Base-by-base conservation (phyloP, 768 basidiomycete species). In the Boletus pseudopeckii region DNA sequence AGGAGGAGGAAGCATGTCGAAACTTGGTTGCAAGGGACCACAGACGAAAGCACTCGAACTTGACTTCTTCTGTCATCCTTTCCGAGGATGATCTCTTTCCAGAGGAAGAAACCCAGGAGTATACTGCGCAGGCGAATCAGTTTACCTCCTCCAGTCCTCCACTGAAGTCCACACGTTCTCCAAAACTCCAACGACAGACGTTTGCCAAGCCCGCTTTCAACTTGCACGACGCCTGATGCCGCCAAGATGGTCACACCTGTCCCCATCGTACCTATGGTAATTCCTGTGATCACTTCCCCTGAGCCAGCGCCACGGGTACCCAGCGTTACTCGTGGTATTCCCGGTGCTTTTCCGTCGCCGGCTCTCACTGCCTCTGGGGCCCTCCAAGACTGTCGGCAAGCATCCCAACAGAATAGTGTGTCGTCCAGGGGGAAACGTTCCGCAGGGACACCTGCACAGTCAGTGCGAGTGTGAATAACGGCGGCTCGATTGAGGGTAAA, bases 321-420 rank as follows among this genome's bases (percentile, higher is more conserved):
- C 22, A 22, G 22, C 22, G 22, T 22, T 3, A 22, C 22, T 22
- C 22, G 22, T 22, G 3, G 22, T 22, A 22, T 22, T 3, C 3
- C 22, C 1, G 54, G 65, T 34, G 55, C 65, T 24, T 60, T 68
- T 50, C 67, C 71, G 14, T 66, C 71, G 5, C 67, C 71, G 14
- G 59, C 66, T 14, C 55, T 71, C 24, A 59, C 68, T 22, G 50
- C 60, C 18, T 52, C 56, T 9, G 13, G 11, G 18, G 38, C 59
- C 33, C 62, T 57, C 30, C 60, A 64, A n/a, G 64, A 63, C 32
- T 62, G 22, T 22, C 66, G 46, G 39, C 64, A 62, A 2, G 59
- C 67, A n/a, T 79, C 77, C 6, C 79, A 79, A 52, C 77, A 77
- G 33, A 72, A 69, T 32, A 79, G 77, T 43, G 50, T 73, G 18